Base-by-base conservation (phyloP, 1,139 yeast genomes). In the Blastobotrys elegans region DNA sequence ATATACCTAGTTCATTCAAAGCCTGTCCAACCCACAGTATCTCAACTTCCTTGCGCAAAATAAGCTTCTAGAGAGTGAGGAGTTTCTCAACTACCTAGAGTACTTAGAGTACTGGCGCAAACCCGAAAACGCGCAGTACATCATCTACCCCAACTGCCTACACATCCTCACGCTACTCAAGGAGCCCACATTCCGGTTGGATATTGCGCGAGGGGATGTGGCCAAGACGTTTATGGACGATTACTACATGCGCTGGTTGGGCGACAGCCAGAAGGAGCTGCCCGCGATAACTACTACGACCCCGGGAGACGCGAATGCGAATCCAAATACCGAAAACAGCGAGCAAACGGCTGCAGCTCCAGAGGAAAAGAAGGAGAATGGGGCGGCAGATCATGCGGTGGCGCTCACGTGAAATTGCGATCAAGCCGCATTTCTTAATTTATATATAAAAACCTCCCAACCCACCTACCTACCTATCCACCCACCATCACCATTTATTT, bases 21-120 rank as follows among this genome's bases (percentile, higher is more conserved):
- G 90, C n/a, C 71, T 85, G 43, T 79, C 90, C 17, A 86, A 85
- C 61, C 81, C 87, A 38, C 89, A 80, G 63, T 85, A 86, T 57
- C 70, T 86, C 50, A 80, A 82, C 58, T 84, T 77, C 57, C 68
- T 85, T 39, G 94, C 94, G 0, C 94, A 85, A 63, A 81, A 79
- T 55, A 82, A 81, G 51, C 80, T 79, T 56, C 69, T 85, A 35
- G 79, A 78, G 44, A 81, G 79, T 56, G 76, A 72, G 18, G 73
- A 73, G 48, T 85, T 85, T 56, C 66, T 85, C 30, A 75, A 77
- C 49, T 85, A 85, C 60, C 68, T 85, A 48, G 70, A 76, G 18
- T 85, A 85, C 61, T 72, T 85, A 50, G 82, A 78, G 57, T 85
- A 85, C 68, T 86, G 95, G 94, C 72, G 82, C 50, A 60, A 71